phyloP scores from a whole-genome alignment of 345 rosid species.

The Salix viminalis region DNA sequence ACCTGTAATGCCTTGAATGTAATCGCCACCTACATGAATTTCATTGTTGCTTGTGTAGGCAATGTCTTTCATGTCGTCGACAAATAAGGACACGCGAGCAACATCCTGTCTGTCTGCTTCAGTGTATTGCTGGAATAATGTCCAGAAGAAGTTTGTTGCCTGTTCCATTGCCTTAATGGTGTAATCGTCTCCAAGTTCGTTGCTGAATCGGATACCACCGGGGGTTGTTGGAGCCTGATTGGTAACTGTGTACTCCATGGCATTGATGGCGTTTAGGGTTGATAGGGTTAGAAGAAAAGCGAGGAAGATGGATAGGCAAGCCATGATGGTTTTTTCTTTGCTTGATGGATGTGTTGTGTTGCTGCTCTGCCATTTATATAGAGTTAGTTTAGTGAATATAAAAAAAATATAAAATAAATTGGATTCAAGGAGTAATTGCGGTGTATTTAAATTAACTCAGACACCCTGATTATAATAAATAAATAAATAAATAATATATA shows the following conservation, averaged over 20 bases:
- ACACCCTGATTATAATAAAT: too few species aligned
- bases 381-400: too few species aligned
- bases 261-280: background rate
- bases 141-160: conserved; percentile 38
- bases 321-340: background rate
- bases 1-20: conserved; percentile 18
- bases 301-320: background rate
- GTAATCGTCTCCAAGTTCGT: conserved; percentile 34
- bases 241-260: conserved; percentile 9
- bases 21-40: conserved; percentile 28
- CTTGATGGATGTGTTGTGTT: background rate
- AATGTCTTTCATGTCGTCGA: conserved; percentile 16
- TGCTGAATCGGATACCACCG: conserved; percentile 36
- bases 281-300: background rate
- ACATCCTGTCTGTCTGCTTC: conserved; percentile 25
- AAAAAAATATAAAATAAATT: too few species aligned
- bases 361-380: too few species aligned
- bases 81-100: conserved; percentile 21
- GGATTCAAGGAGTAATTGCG: too few species aligned
- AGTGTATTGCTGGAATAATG: conserved; percentile 38
- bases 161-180: conserved; percentile 25
- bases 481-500: too few species aligned
- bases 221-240: conserved; percentile 18
- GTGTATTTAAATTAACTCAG: too few species aligned
- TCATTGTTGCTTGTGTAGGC: conserved; percentile 19